phyloP scores from a whole-genome alignment of 164 flowering plant genomes.

The Vitis riparia region DNA sequence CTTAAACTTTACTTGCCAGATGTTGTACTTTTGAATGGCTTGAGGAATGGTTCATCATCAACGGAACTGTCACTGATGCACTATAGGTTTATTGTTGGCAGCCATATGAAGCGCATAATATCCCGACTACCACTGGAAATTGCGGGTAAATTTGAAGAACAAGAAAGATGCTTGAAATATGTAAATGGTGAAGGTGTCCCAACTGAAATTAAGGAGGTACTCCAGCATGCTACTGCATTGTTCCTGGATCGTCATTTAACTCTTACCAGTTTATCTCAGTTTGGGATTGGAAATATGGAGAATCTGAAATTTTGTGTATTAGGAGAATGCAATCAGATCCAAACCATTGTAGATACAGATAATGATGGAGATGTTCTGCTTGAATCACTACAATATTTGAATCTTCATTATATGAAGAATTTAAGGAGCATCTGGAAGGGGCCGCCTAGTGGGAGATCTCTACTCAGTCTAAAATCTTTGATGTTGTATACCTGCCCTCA shows the following conservation, averaged over 20 bases:
- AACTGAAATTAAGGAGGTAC: neutral
- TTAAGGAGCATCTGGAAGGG: constrained; percentile 4
- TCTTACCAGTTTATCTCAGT: constrained; percentile 8
- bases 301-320: constrained; percentile 10
- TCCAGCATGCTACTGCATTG: constrained; percentile 2
- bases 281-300: constrained; percentile 6
- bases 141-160: neutral
- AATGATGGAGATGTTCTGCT: neutral
- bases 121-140: neutral
- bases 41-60: too few relatives aligned
- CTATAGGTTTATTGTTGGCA: constrained; percentile 6
- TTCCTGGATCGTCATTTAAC: constrained; percentile 7
- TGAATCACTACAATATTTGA: constrained; percentile 1
- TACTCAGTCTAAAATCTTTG: too few relatives aligned
- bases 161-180: constrained; percentile 1
- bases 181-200: constrained; percentile 3
- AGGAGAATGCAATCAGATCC: constrained; percentile 13
- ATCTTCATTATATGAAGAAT: constrained; percentile 10
- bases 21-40: too few relatives aligned
- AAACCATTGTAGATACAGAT: constrained; percentile 1
- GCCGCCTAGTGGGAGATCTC: too few relatives aligned
- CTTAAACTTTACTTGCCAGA: too few relatives aligned
- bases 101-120: neutral
- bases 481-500: too few relatives aligned
- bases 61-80: too few relatives aligned